phyloP scores from a whole-genome alignment of 768 basidiomycete species.

The Galerina marginata region DNA sequence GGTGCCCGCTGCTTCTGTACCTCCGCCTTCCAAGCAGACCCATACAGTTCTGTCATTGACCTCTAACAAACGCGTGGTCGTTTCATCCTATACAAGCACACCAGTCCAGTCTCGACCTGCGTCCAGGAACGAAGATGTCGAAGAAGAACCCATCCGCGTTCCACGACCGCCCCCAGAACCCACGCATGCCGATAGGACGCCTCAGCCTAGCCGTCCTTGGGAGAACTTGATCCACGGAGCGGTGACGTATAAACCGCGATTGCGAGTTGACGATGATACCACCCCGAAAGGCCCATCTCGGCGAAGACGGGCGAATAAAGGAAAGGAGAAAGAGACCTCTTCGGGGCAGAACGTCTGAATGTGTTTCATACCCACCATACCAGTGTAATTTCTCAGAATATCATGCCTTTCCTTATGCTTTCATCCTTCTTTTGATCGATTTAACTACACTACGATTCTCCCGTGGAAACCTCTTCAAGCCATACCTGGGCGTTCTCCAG shows the following conservation, averaged over 20 bases:
- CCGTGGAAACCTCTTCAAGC: too few relatives aligned
- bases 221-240: slow-evolving; percentile 41
- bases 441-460: too few relatives aligned
- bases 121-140: slow-evolving; percentile 33
- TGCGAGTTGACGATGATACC: slow-evolving; percentile 11
- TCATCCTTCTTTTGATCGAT: too few relatives aligned
- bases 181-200: not conserved
- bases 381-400: too few relatives aligned
- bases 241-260: slow-evolving; percentile 41
- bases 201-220: slow-evolving; percentile 28
- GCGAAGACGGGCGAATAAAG: slow-evolving; percentile 9
- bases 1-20: slow-evolving; percentile 23
- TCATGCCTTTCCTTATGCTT: too few relatives aligned
- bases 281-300: not conserved
- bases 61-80: slow-evolving; percentile 47
- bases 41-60: slow-evolving; percentile 68
- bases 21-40: slow-evolving; percentile 35
- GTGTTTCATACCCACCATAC: too few relatives aligned
- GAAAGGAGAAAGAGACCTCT: slow-evolving; percentile 13
- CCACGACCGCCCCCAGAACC: slow-evolving; percentile 8
- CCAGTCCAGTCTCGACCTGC: slow-evolving; percentile 39
- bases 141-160: slow-evolving; percentile 30
- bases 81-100: slow-evolving; percentile 55
- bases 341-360: not conserved
- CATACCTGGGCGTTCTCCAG: too few relatives aligned